Percentiles rank a stretch among this genome's conserved stretches.
These are phyloP conservation scores for Zymoseptoria crescenta DNA, from an alignment of 2,329 filamentous ascomycete species.

Conservation along the genomic window DNA sequence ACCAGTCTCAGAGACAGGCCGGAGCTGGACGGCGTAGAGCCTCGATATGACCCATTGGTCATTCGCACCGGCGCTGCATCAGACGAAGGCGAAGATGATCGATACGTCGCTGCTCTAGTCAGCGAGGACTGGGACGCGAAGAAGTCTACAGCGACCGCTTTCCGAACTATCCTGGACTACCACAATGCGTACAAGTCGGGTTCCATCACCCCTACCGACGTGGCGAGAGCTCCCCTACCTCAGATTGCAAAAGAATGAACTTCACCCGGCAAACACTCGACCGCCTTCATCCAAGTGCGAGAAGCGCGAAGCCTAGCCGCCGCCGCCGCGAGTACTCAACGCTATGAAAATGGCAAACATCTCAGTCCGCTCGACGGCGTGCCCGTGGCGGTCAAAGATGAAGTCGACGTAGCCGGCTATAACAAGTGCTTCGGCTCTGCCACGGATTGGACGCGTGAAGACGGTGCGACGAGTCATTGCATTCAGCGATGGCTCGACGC, in stretches of 20 bases:
- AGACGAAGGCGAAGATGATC: background rate
- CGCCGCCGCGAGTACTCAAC: constrained; percentile 63
- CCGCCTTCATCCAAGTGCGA: constrained; percentile 64
- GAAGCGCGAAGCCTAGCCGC: constrained; percentile 57
- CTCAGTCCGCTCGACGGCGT: constrained; percentile 71
- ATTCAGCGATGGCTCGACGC: constrained; percentile 63
- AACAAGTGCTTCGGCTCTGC: constrained; percentile 57
- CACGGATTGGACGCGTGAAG: constrained; percentile 47
- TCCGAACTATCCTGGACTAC: constrained; percentile 63
- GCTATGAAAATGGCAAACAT: constrained; percentile 60
- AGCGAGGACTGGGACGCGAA: constrained; percentile 16
- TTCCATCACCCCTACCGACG: constrained; percentile 61
- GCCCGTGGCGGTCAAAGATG: constrained; percentile 77
- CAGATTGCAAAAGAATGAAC: constrained; percentile 44
- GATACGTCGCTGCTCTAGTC: constrained; percentile 3
- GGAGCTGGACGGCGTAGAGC: constrained; percentile 47
- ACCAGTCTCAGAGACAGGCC: constrained; percentile 48
- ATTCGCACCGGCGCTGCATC: constrained; percentile 33
- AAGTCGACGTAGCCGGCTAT: constrained; percentile 64
- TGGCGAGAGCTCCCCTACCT: constrained; percentile 63
- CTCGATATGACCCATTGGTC: constrained; percentile 53
- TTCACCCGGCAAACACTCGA: constrained; percentile 48
- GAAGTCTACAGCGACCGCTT: constrained; percentile 12
- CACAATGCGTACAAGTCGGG: constrained; percentile 65
- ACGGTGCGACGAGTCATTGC: constrained; percentile 58